Base-by-base conservation (phyloP, 768 basidiomycete species). In the Tulasnella sp. region DNA sequence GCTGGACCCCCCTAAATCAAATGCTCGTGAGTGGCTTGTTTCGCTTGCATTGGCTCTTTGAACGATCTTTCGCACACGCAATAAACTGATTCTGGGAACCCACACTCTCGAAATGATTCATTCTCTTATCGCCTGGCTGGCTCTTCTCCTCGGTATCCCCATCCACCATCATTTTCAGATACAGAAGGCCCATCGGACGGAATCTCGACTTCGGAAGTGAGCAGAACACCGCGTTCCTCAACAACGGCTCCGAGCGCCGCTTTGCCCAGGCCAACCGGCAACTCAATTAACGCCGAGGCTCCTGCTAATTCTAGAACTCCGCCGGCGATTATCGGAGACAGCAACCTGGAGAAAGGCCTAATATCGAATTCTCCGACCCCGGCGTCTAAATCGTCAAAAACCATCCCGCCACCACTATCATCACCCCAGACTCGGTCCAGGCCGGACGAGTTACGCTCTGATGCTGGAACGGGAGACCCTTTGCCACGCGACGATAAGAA, bases 261-360 rank as follows among this genome's bases (percentile, higher is more conserved):
- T 67, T 67, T 67, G 61, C 16, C 61, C 61, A 67, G 61, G 61
- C 61, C 61, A 67, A 10, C 61, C 61, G 61, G 61, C 61, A 35
- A 67, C 61, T 67, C 61, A 67, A 35, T 10, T 32, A 67, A 35
- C 29, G 29, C 29, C 61, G 61, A 67, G 5, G 15, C 15, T 29
- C 29, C 61, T 67, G 61, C 61, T 26, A 67, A 67, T 26, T 35
- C 61, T 29, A 11, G 61, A 67, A 29, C 61, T 18, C 61, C 61
- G 61, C 61, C 61, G 61, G 61, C 61, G 61, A 67, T 26, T 11
- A 29, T 29, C 61, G 61, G 61, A 29, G 61, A 67, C 61, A 67
- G 57, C 57, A 61, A 61, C 26, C 18, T 29, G 26, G 61, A 67
- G 3, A 67, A 67, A 32, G 61, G 61, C 61, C 61, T 26, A 67